Evolutionary conservation across 2,329 filamentous ascomycete species (phyloP).

Genomic region (Penicillium palitans): DNA sequence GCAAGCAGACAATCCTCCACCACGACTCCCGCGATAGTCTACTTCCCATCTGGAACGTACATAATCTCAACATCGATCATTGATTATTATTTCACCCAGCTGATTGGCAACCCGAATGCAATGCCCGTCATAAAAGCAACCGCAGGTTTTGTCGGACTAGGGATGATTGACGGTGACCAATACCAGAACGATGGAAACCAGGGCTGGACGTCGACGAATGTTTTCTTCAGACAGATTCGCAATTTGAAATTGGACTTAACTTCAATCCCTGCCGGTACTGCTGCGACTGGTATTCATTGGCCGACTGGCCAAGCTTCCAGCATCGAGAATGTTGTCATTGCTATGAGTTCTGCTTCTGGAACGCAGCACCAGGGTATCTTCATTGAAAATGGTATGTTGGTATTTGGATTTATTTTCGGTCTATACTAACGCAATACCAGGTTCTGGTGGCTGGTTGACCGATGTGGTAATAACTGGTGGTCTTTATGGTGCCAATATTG

Average conservation of each 20-base stretch:
- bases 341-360: constrained; percentile 51
- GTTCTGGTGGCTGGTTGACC: constrained; percentile 60
- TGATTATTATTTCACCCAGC: constrained; percentile 63
- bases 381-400: constrained; percentile 54
- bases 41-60: constrained; percentile 61
- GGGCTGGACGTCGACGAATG: constrained; percentile 52
- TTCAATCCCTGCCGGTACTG: constrained; percentile 31
- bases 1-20: constrained; percentile 46
- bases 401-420: no score
- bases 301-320: constrained; percentile 58
- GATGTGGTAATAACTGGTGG: constrained; percentile 64
- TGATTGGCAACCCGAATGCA: constrained; percentile 61
- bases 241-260: constrained; percentile 65
- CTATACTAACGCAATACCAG: constrained; percentile 18
- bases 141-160: constrained; percentile 55
- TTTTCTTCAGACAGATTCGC: constrained; percentile 65
- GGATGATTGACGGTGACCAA: constrained; percentile 59
- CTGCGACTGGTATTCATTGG: constrained; percentile 52
- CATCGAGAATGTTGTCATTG: constrained; percentile 63
- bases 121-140: constrained; percentile 57
- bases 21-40: constrained; percentile 56
- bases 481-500: constrained; percentile 58
- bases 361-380: constrained; percentile 60
- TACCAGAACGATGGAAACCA: constrained; percentile 47
- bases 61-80: constrained; percentile 58